Evolutionary conservation across 148 eudicot species (phyloP), one percentile per base, ranked within the genome.

Genomic region (Camellia lanceoleosa): DNA sequence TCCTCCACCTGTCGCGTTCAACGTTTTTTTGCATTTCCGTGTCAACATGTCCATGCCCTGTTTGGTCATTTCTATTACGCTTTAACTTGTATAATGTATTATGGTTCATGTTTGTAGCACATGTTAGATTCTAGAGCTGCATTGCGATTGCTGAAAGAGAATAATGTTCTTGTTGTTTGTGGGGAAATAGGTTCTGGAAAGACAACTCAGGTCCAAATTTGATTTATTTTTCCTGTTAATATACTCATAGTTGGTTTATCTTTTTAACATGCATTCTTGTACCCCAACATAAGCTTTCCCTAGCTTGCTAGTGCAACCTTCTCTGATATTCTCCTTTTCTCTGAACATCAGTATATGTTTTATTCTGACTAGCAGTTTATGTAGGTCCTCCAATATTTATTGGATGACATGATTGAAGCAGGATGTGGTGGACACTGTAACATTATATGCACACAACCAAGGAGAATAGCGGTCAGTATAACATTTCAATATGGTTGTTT

Each of bases 111-210:
- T 79, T 51, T 82, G 71, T 76, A 94, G 98, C 90, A 80, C 79
- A 92, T 95, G 99, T 73, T 93, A 68, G 90, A 87, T 79, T 85
- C 91, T 68, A 91, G 99, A 88, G 87, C 94, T 75, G 84, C 88
- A 43, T 75, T 95, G 75, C 81, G 69, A 44, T 86, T 86, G 74
- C 80, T 95, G 78, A 86, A 89, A 85, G 86, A 92, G 85, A 90
- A 87, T 70, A 80, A 92, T 82, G 97, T 95, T 80, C 84, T 93
- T 80, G 97, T 93, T 86, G 90, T 92, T 81, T 95, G 93, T 80
- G 97, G 99, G 60, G 99, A 95, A 87, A 95, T 97, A 72, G 97
- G 99, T 80, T 95, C 94, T 79, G 99, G 98, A 75, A 95, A 93
- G 93, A 95, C 99, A 49, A 95, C 99, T 60, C 99, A 95, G 99